Evolutionary conservation across 257 asterid species (phyloP).

Genomic region (Agastache rugosa): DNA sequence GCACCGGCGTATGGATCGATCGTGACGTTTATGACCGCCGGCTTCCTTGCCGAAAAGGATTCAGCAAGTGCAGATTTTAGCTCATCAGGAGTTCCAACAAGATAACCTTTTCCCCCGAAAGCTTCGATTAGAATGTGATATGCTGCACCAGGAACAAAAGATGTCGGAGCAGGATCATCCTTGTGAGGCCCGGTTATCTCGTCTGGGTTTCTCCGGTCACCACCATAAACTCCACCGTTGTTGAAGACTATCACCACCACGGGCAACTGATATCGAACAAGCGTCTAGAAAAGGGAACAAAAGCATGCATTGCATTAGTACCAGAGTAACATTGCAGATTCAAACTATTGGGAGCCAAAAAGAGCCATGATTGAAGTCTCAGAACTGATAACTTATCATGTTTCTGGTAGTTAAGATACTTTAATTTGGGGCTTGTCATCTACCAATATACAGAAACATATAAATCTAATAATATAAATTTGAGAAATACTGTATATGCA

Average conservation of each 20-base stretch:
- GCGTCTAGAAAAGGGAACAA: slow-evolving; percentile 50
- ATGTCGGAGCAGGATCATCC: slow-evolving; percentile 93
- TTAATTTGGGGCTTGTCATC: neutral
- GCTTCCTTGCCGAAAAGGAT: slow-evolving; percentile 73
- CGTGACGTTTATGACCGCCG: slow-evolving; percentile 78
- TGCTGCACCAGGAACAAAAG: slow-evolving; percentile 87
- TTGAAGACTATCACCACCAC: slow-evolving; percentile 93
- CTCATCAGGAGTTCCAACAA: slow-evolving; percentile 78
- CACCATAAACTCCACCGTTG: slow-evolving; percentile 92
- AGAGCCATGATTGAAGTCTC: neutral
- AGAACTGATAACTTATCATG: neutral
- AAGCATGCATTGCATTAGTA: slow-evolving; percentile 24
- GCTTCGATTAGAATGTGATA: slow-evolving; percentile 81
- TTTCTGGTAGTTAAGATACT: neutral
- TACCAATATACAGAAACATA: neutral
- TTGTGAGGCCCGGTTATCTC: slow-evolving; percentile 86
- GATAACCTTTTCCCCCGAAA: slow-evolving; percentile 91
- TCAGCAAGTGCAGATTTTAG: slow-evolving; percentile 74
- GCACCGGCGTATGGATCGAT: slow-evolving; percentile 93
- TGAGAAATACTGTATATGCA: neutral
- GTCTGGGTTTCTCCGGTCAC: slow-evolving; percentile 82
- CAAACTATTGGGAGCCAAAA: neutral
- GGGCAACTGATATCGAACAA: slow-evolving; percentile 85
- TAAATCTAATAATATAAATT: slow-evolving; percentile 5
- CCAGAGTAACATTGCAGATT: neutral